Base-by-base conservation (phyloP, 768 basidiomycete species). In the Trametes sanguinea region DNA sequence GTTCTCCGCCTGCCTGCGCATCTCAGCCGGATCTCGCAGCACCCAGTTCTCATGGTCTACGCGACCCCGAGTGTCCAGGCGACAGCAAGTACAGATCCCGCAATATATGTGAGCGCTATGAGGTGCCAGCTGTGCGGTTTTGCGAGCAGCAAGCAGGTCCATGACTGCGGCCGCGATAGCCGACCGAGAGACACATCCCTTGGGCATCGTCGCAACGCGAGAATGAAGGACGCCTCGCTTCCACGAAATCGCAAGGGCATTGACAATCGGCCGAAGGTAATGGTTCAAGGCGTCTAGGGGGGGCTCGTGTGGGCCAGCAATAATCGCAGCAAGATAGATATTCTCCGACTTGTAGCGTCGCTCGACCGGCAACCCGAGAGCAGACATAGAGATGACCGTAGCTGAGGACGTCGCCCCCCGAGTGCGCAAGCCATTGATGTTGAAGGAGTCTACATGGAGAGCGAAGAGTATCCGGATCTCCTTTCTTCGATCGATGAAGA, bases 71-170 rank as follows among this genome's bases (percentile, higher is more conserved):
- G 48, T 53, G 10, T 53, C 30, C 52, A 39, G 22, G 14, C 16
- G 6, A 27, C 11, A 45, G 44, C 54, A 51, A 14, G n/a, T 51
- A 3, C 77, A 78, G 3, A 73, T 57, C 8, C 67, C 62, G 57
- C 77, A 79, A 54, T 68, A 77, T 5, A 69, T 66, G 32, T 75
- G 54, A 7, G 69, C 68, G 1, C 52, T 27, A 11, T 61, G 33
- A 6, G 35, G 56, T 3, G 74, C 73, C n/a, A 72, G 14, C 13
- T 70, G 73, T 4, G 71, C 51, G 0, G 69, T 43, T 57, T 77
- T 75, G 11, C 70, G 60, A 13, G 69, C 67, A 33, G 73, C 74
- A 8, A 72, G 69, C 11, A 78, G 71, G 58, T 78, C 74, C 9
- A 57, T 68, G 17, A 75, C 64, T 4, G 74, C 61, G 13, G 68